Evolutionary conservation across 768 basidiomycete genomes (phyloP).

Genomic region (Tylopilus rubrobrunneus): DNA sequence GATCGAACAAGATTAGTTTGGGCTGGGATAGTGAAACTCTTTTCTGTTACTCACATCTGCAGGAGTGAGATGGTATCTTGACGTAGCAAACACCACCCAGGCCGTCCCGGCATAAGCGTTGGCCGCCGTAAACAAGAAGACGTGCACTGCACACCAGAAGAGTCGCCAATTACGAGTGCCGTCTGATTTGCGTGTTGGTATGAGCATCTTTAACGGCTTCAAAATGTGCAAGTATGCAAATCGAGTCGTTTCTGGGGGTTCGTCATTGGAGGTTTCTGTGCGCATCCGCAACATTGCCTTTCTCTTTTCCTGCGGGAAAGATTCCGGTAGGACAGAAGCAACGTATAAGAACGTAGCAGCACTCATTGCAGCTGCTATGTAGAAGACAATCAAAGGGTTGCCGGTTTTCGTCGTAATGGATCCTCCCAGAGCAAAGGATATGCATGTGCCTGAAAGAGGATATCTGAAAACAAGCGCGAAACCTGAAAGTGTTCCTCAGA

Average conservation of each 20-base stretch:
- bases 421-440: constrained; percentile 30
- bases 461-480: not conserved
- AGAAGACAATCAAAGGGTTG: constrained; percentile 23
- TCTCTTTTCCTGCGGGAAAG: constrained; percentile 25
- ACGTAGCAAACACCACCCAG: constrained; percentile 23
- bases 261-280: not conserved
- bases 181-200: constrained; percentile 12
- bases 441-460: constrained; percentile 16
- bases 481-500: not conserved
- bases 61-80: constrained; percentile 26
- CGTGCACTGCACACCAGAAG: constrained; percentile 25
- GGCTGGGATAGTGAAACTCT: too few relatives aligned
- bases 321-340: constrained; percentile 26
- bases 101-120: constrained; percentile 4
- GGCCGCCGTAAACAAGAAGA: constrained; percentile 17
- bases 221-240: constrained; percentile 8
- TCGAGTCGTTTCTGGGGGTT: not conserved
- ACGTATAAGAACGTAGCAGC: constrained; percentile 17
- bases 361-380: constrained; percentile 12
- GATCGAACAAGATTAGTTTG: not conserved
- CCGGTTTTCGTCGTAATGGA: constrained; percentile 24
- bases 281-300: constrained; percentile 10
- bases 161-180: constrained; percentile 30
- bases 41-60: constrained; percentile 16
- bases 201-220: constrained; percentile 23